Evolutionary conservation across 1,284 basidiomycete species (phyloP).

Genomic region (Rhodotorula sp.): DNA sequence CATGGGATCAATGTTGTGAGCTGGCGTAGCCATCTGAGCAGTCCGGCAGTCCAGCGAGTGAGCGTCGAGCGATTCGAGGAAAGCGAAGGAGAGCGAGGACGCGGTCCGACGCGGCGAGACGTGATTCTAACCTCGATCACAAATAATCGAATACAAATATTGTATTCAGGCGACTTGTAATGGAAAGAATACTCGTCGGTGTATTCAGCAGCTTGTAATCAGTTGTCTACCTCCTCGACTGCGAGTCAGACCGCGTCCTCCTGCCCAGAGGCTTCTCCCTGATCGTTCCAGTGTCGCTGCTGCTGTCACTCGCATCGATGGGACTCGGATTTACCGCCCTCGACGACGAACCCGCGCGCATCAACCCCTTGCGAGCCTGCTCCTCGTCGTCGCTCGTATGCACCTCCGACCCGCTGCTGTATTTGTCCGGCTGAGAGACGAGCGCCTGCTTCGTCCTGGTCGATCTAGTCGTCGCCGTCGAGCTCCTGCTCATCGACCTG

Average conservation of each 20-base stretch:
- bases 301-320: too few relatives aligned
- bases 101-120: not conserved
- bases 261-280: too few relatives aligned
- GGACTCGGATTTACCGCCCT: too few relatives aligned
- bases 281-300: too few relatives aligned
- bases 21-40: constrained; percentile 10
- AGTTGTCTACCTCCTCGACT: not conserved
- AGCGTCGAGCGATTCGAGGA: not conserved
- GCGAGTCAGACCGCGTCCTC: not conserved
- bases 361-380: not conserved
- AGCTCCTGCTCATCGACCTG: not conserved
- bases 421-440: not conserved
- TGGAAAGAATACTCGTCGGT: too few relatives aligned
- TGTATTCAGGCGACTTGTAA: too few relatives aligned
- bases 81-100: not conserved
- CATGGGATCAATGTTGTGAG: constrained; percentile 12
- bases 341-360: too few relatives aligned
- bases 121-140: too few relatives aligned
- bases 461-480: constrained; percentile 5
- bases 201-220: too few relatives aligned
- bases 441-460: not conserved
- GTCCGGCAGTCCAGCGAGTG: not conserved
- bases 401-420: not conserved
- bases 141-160: too few relatives aligned
- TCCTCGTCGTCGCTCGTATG: not conserved